Conservation (phyloP, 177 flowering plant species). For the Telopea speciosissima region DNA sequence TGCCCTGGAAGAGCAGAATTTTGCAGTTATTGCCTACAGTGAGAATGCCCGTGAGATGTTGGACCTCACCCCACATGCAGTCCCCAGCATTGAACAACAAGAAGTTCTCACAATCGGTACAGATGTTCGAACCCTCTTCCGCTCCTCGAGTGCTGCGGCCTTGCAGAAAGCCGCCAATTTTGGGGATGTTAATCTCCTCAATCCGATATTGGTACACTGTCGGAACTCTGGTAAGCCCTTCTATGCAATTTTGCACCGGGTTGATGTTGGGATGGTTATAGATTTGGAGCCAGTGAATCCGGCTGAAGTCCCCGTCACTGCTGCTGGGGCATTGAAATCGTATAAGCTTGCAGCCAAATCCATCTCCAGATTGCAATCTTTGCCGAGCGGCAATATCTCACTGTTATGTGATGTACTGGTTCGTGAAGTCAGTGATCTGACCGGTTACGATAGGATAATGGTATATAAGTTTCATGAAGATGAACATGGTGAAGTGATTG, state of each 20-base stretch:
- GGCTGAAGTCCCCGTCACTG: constrained; percentile 61
- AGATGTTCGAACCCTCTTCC: constrained; percentile 65
- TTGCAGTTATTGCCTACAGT: constrained; percentile 63
- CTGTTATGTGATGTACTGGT: constrained; percentile 65
- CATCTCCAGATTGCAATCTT: constrained; percentile 67
- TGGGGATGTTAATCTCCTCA: constrained; percentile 62
- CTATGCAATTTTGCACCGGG: constrained; percentile 70
- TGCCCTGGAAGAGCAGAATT: constrained; percentile 54
- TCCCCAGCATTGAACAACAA: constrained; percentile 67
- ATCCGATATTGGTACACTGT: constrained; percentile 69
- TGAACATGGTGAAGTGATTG: constrained; percentile 80
- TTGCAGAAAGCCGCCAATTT: constrained; percentile 61
- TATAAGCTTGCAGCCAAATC: constrained; percentile 84
- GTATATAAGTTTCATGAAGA: constrained; percentile 80
- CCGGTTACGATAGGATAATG: constrained; percentile 80
- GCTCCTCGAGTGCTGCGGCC: constrained; percentile 54
- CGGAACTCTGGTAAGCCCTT: constrained; percentile 68
- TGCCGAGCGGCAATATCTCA: constrained; percentile 61
- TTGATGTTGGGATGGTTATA: constrained; percentile 69
- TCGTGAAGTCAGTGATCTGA: constrained; percentile 59
- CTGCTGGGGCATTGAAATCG: constrained; percentile 76
- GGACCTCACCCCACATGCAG: constrained; percentile 70
- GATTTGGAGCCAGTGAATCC: constrained; percentile 80
- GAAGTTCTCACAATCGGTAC: constrained; percentile 63
- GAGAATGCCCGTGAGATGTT: constrained; percentile 85